phyloP scores from a whole-genome alignment of 2,329 filamentous ascomycete genomes.

The Colletotrichum tropicale region DNA sequence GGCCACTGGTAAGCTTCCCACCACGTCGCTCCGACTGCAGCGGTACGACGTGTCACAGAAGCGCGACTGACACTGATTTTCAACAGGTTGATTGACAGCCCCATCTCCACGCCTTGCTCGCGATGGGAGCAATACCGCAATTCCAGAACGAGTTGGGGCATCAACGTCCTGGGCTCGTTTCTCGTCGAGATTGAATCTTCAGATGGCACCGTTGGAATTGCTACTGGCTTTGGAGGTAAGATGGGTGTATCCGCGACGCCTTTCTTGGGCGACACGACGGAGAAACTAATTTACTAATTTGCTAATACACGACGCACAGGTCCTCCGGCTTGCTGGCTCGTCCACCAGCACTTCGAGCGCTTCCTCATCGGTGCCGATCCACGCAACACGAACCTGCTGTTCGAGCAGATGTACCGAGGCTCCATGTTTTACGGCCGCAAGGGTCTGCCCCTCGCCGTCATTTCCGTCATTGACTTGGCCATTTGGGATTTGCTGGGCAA shows the following conservation, averaged over 20 bases:
- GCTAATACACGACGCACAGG: constrained; percentile 43
- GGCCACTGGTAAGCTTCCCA: constrained; percentile 63
- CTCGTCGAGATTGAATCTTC: constrained; percentile 87
- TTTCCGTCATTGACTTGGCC: constrained; percentile 92
- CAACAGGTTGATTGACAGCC: constrained; percentile 84
- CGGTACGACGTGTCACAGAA: neutral
- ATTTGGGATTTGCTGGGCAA: constrained; percentile 94
- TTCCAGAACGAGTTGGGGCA: constrained; percentile 91
- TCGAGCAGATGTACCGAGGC: constrained; percentile 94
- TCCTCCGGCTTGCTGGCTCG: constrained; percentile 91
- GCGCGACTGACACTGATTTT: constrained; percentile 38
- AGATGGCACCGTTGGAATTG: constrained; percentile 92
- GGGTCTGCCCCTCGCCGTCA: constrained; percentile 86
- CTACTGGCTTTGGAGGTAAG: constrained; percentile 85
- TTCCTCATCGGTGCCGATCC: constrained; percentile 91
- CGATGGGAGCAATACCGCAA: constrained; percentile 86
- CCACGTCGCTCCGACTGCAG: neutral
- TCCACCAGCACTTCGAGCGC: constrained; percentile 90
- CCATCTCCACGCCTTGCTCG: constrained; percentile 92
- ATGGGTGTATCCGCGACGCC: neutral
- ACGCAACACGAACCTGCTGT: constrained; percentile 87
- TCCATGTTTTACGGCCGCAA: constrained; percentile 98
- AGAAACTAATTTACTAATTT: neutral
- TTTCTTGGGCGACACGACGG: neutral
- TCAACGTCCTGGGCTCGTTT: constrained; percentile 93